Evolutionary conservation across 1,284 basidiomycete species (phyloP), one percentile per base, ranked within the genome.

Genomic region (Tylopilus sp.): DNA sequence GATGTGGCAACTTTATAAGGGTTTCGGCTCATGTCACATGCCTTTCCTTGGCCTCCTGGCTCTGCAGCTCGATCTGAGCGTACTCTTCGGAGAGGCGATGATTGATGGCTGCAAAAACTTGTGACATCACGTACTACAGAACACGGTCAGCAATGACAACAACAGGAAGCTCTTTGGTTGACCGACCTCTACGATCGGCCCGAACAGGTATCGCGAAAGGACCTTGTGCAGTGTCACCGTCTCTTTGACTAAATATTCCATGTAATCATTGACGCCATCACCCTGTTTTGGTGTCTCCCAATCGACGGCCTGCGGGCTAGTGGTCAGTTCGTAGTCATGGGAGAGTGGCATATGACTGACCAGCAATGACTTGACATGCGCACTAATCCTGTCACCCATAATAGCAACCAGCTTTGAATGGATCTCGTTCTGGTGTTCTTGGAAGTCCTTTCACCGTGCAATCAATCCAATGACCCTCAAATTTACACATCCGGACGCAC

Each of bases 401-500:
- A 99, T 99, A 31, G 94, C 90, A 44, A 99, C 89, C 46, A 99
- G 78, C 73, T 99, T 99, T 48, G 92, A 81, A 68, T 99, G 95
- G 46, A 99, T 97, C 74, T 99, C 97, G 66, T 95, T 92, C 71
- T 99, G 97, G 70, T 99, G 96, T 68, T 99, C 96, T 77, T 97
- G 94, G 66, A 91, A 98, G 69, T 99, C 97, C 87, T 92, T 55
- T 47, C 39, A n/a, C 28, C 34, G 7, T 51, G 16, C 31, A 21
- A 37, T 68, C 31, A 65, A 49, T 38, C 43, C n/a, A 33, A 41
- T 46, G 41, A 19, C 31, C 46, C 38, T 39, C 36, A 21, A 33
- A 36, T 38, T 19, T 34, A 47, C 39, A 29, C 41, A 49, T 44
- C 51, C 29, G 31, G 29, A 74, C 86, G 56, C 58, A 90, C 89